Evolutionary conservation across 1,284 basidiomycete genomes (phyloP), one percentile per base, ranked within the genome.

Genomic region (Omphalotus olearius): DNA sequence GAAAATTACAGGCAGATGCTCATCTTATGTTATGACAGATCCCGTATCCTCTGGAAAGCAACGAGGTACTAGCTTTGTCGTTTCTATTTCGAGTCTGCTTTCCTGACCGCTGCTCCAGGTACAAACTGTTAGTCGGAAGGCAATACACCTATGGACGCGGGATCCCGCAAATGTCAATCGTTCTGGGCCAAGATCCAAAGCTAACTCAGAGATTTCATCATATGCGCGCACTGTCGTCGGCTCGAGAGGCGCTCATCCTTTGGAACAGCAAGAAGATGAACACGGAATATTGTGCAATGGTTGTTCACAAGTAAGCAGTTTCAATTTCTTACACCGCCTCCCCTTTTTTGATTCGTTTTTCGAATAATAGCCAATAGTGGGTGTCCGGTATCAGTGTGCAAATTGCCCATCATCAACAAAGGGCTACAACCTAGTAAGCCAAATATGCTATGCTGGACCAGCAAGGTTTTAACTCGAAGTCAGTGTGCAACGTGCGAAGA

Each of bases 401-500:
- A 82, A 80, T 45, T 91, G 88, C 60, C 78, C 85, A 1, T 88
- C 88, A 14, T 70, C 70, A 40, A 79, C 84, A 0, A 69, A 66
- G 30, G 64, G 79, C 11, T 88, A 79, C 62, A 91, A 74, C 60
- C 64, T 91, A 65, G 88, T 91, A 59, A 51, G 78, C 58, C 20
- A 46, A 36, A 16, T 50, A 25, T 25, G 47, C 14, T 45, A 42
- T 37, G 14, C 33, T 23, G 1, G 20, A 16, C 30, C 33, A 33
- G 30, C 7, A 10, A 33, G 13, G 7, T 10, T 2, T 13, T 33
- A 7, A 10, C 13, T n/a, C 20, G 26, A 33, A 39, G 50, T 30
- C 52, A 93, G 90, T 95, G 93, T 64, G 72, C 78, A 18, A 73
- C 74, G 20, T 96, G 93, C 64, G 93, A 96, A 67, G 66, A 73